Base-by-base conservation (phyloP, 257 asterid species). In the Solanum infundibuliforme region DNA sequence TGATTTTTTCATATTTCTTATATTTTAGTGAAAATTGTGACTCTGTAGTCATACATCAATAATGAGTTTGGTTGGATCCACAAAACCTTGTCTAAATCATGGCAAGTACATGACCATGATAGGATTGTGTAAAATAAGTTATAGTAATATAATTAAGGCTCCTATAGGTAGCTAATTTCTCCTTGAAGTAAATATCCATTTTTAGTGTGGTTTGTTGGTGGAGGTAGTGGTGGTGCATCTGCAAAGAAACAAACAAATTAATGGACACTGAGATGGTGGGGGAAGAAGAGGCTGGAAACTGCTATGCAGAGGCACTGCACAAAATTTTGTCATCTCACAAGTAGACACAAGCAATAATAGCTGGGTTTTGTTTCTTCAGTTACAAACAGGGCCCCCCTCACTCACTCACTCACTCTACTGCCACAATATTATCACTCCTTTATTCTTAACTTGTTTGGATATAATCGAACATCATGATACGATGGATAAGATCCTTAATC, bases 301-400 rank as follows among this genome's bases (percentile, higher is more conserved):
- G 90, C 43, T 73, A 85, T 76, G 89, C 95, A 92, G 93, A 91
- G 91, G 90, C 92, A 92, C 94, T 94, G 94, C 88, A 91, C 89
- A 52, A 86, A 87, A 38, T 86, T 92, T 93, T 95, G 95, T 94
- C 91, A 84, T 90, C 68, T 82, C 89, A 89, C 91, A 88, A 92
- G 91, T 65, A 38, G 93, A 94, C 95, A 94, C 91, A 84, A n/a
- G 86, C 87, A 91, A 91, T 91, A 86, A 95, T 95, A 91, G 96
- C 91, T 91, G 90, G 91, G 91, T 90, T 93, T 86, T 91, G 92
- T 95, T 92, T 92, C 93, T 89, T 86, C 91, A 91, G 93, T 93
- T 92, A 88, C 87, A 90, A 90, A 75, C 94, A 89, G 91, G 94
- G 88, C 87, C 92, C 90, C 89, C 71, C 88, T 35, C 13, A 12